Evolutionary conservation across 2,329 filamentous ascomycete genomes (phyloP).

Genomic region (Xylaria sp.): DNA sequence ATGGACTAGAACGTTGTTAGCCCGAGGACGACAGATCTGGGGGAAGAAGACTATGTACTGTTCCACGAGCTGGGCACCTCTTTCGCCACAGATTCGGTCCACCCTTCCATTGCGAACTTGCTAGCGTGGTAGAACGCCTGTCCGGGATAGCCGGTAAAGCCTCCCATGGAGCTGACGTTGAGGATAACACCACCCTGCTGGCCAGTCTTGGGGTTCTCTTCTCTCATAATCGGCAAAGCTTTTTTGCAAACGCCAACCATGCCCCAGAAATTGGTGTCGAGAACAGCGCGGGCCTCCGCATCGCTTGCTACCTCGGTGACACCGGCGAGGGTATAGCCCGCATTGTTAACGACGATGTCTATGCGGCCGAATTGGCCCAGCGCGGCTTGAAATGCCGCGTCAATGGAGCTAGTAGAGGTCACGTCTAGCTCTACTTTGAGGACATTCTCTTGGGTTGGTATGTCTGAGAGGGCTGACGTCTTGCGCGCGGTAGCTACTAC

Average conservation of each 20-base stretch:
- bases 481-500: constrained; percentile 54
- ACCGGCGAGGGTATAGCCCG: constrained; percentile 48
- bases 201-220: constrained; percentile 46
- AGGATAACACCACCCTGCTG: constrained; percentile 62
- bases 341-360: constrained; percentile 52
- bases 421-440: constrained; percentile 62
- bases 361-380: constrained; percentile 51
- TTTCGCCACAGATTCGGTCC: constrained; percentile 58
- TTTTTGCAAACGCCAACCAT: constrained; percentile 53
- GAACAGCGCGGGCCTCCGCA: constrained; percentile 49
- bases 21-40: not conserved
- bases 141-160: constrained; percentile 51
- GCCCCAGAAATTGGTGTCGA: constrained; percentile 60
- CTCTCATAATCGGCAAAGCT: constrained; percentile 54
- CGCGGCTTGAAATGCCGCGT: constrained; percentile 50
- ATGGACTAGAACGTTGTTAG: constrained; percentile 48
- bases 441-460: constrained; percentile 52
- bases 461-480: constrained; percentile 53
- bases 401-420: constrained; percentile 54
- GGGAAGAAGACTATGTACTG: constrained; percentile 46
- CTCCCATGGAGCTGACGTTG: constrained; percentile 66
- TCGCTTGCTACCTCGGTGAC: constrained; percentile 50
- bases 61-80: constrained; percentile 58
- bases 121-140: constrained; percentile 54
- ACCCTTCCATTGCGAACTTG: constrained; percentile 61